Evolutionary conservation across 116 monocot genomes (phyloP), one percentile per base, ranked within the genome.

Genomic region (Zostera marina): DNA sequence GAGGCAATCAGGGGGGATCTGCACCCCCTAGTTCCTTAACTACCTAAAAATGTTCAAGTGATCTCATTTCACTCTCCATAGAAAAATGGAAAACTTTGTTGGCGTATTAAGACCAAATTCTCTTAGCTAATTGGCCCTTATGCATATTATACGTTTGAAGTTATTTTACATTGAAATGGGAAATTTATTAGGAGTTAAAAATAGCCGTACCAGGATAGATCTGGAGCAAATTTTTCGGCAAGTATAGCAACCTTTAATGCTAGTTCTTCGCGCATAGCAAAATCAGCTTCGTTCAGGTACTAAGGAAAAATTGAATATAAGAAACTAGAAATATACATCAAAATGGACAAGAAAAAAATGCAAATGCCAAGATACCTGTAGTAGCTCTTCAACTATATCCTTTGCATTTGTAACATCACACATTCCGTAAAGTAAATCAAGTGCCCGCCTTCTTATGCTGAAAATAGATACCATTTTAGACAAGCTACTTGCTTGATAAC

Each of bases 371-470:
- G 32, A 14, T 67, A 98, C 98, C 81, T 98, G 98, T 59, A 98
- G 69, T 57, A 98, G 73, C 66, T 98, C 98, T 70, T 98, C 98
- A 55, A 98, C 98, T 71, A 98, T 98, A 68, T 98, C 98, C 76
- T 98, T 98, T 20, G 98, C 90, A 75, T 98, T 98, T 42, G 98
- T 80, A 62, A 90, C 72, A 72, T 98, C 98, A 75, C 98, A 98
- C 98, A 98, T 98, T 24, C 85, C 98, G 79, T 98, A 98, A 62
- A 98, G 76, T 41, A 98, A 74, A 90, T 98, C 98, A 76, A 98
- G 96, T 68, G 96, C 90, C 61, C 96, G 85, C 40, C 96, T 82
- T 69, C 96, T 77, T 56, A 98, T 98, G 66, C 96, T 98, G 96
- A 17, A 80, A 70, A 49, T 55, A 41, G 26, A 71, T 13, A 11